Evolutionary conservation across 2,329 filamentous ascomycete species (phyloP).

Genomic region (Hypoxylon sp.): DNA sequence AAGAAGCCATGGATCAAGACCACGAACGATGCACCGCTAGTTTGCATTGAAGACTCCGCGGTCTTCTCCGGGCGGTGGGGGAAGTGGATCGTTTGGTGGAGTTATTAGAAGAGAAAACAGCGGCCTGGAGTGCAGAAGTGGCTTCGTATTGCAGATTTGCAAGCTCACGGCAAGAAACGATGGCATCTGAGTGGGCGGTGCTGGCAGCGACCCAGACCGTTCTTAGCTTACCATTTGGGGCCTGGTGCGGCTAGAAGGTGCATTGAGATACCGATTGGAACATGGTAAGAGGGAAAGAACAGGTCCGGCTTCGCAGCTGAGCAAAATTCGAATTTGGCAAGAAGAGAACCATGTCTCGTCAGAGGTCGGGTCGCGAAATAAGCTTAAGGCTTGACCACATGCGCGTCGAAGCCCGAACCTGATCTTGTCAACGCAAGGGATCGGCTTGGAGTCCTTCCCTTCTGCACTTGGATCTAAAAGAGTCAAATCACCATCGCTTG

Average conservation of each 20-base stretch:
- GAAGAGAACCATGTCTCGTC: background rate
- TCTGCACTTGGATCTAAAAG: background rate
- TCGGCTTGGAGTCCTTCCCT: background rate
- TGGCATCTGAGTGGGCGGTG: slow-evolving; percentile 15
- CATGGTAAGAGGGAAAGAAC: background rate
- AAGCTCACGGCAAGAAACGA: background rate
- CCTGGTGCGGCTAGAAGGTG: slow-evolving; percentile 1
- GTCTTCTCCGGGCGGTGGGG: slow-evolving; percentile 41
- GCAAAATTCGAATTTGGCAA: background rate
- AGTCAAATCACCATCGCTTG: no score
- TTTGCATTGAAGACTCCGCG: slow-evolving; percentile 39
- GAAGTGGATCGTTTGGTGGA: slow-evolving; percentile 42
- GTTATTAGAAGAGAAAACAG: slow-evolving; percentile 21
- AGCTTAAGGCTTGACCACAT: slow-evolving; percentile 1
- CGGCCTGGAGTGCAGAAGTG: slow-evolving; percentile 9
- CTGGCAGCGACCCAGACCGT: slow-evolving; percentile 36
- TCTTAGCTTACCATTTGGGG: slow-evolving; percentile 20
- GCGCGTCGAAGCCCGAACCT: background rate
- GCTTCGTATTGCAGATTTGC: slow-evolving; percentile 25
- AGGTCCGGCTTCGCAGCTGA: slow-evolving; percentile 22
- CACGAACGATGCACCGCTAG: slow-evolving; percentile 42
- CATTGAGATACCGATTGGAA: background rate
- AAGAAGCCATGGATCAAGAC: slow-evolving; percentile 33
- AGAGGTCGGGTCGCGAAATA: background rate
- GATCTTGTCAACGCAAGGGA: background rate